Evolutionary conservation across 2,329 filamentous ascomycete species (phyloP).

Genomic region (Aspergillus terreus): DNA sequence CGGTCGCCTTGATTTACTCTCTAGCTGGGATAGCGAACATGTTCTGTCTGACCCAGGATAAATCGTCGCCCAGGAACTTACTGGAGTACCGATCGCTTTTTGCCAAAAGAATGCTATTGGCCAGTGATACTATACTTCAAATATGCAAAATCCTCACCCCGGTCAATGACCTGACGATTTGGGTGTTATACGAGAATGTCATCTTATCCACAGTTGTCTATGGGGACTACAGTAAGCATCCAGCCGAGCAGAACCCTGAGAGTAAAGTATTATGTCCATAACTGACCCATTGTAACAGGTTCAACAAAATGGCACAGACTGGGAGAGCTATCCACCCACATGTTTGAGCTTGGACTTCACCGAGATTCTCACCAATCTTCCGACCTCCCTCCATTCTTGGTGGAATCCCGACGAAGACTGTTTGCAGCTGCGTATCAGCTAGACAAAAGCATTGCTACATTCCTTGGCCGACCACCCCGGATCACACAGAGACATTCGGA

Average conservation of each 20-base stretch:
- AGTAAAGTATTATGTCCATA: no score
- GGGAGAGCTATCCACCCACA: slow-evolving; percentile 23
- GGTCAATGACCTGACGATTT: slow-evolving; percentile 35
- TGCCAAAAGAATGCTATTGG: slow-evolving; percentile 23
- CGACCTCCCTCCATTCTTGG: slow-evolving; percentile 17
- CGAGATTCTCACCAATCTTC: slow-evolving; percentile 15
- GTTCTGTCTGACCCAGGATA: slow-evolving; percentile 19
- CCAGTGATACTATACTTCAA: slow-evolving; percentile 35
- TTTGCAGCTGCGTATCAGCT: slow-evolving; percentile 26
- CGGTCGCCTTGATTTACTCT: slow-evolving; percentile 35
- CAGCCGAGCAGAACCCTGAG: no score
- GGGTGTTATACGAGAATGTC: slow-evolving; percentile 32
- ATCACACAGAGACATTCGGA: slow-evolving; percentile 22
- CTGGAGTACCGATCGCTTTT: slow-evolving; percentile 14
- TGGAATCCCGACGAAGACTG: slow-evolving; percentile 21
- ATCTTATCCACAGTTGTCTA: slow-evolving; percentile 33
- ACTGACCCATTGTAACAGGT: slow-evolving; percentile 9
- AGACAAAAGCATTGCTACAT: slow-evolving; percentile 27
- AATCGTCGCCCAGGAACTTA: slow-evolving; percentile 2
- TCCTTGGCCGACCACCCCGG: slow-evolving; percentile 24
- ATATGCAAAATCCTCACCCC: slow-evolving; percentile 36
- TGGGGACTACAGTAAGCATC: slow-evolving; percentile 31
- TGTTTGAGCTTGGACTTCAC: slow-evolving; percentile 25
- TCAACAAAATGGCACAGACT: slow-evolving; percentile 23
- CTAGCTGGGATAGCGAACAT: slow-evolving; percentile 31